Evolutionary conservation across 1,139 yeast genomes (phyloP), one percentile per base, ranked within the genome.

Genomic region (Debaryomyces sp.): DNA sequence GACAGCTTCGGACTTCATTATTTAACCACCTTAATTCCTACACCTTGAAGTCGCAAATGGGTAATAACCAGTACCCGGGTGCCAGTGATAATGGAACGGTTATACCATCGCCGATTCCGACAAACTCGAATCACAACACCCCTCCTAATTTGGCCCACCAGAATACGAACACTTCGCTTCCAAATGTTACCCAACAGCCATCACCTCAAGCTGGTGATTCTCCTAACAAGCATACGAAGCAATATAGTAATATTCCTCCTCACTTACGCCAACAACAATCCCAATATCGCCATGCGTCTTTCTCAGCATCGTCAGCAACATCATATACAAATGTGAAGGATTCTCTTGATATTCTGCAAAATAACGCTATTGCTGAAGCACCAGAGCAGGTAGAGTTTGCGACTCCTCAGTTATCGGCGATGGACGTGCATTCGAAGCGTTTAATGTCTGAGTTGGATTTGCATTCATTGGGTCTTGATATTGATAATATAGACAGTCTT

Each of bases 311-410:
- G 1, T 81, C 89, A 10, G 83, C 90, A 0, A 70, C 80, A 10
- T 82, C 95, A 0, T 90, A 90, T 60, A 78, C 89, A 2, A 80
- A 80, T 41, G 64, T 69, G 41, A 75, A 75, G 54, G 85, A 81
- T 34, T 73, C 76, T 6, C 50, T 62, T 47, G 50, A 55, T 26
- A 66, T 70, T 40, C 67, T 64, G 39, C 61, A 57, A 36, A 60
- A 58, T 40, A 73, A 68, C 22, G 53, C 53, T 43, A 54, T 62
- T 13, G 48, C 52, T 4, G 80, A 75, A 48, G 77, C 73, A 1
- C 85, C 92, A 1, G 78, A 78, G 36, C 89, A 85, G 60, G 90
- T 86, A 10, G 89, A 84, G 6, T 88, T 87, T 61, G 83, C 95
- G 1, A 87, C 96, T 2, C 96, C 96, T 1, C 96, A 88, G 62